Evolutionary conservation across 73 alveolate genomes (phyloP), one percentile per base, ranked within the genome.

Genomic region (Paramecium pentaurelia): DNA sequence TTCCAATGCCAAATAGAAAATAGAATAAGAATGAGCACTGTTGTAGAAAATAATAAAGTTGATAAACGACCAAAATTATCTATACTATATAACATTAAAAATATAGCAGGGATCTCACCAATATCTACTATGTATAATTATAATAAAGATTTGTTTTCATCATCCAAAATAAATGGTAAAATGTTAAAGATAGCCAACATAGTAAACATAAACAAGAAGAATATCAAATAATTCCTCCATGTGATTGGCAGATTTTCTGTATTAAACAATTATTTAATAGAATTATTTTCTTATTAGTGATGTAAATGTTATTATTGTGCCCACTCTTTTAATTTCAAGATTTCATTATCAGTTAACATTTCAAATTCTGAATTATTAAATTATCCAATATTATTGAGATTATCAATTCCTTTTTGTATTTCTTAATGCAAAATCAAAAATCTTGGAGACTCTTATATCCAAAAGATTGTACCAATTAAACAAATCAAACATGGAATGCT

Each of bases 91-190:
- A 54, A 60, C 60, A 87, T 77, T 36, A 59, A 34, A 36, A 87
- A 54, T 6, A 77, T 64, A 34, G 93, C 93, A 14, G 93, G 93
- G 9, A 87, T 70, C 30, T 87, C 93, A 32, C 71, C 93, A 3
- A 87, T 45, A 22, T 58, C 86, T 1, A 77, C 77, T 1, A 60
- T 16, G 47, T 38, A 87, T 5, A 87, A 68, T 34, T 87, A 75
- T 8, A 87, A 37, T 8, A 87, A 18, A 2, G 88, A 36, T 51
- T 54, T 42, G 12, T 64, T 77, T 38, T 73, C 70, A 64, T 54
- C 86, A 37, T 64, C 77, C 14, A 87, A 58, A 27, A 64, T 37
- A 44, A 87, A 87, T 36, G 93, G 87, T 18, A 87, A 36, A 12
- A 87, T 58, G 16, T 40, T 38, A 14, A 60, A 54, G 44, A 58